Conservation (phyloP, 768 basidiomycete species). For the Cystoderma amianthinum region DNA sequence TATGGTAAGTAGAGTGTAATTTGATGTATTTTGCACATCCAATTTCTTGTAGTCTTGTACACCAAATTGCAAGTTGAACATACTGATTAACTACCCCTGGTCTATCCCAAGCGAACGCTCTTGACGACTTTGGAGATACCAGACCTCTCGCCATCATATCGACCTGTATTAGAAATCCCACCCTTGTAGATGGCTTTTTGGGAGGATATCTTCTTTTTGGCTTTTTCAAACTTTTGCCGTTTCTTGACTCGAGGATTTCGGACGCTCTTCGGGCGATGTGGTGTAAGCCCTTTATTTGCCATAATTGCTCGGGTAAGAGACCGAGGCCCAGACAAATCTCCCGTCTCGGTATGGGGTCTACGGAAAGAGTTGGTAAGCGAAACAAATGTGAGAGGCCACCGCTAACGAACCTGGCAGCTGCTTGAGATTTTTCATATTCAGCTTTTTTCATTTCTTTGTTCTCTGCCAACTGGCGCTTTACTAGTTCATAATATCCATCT, state of each 20-base stretch:
- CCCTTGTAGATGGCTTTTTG: conserved; percentile 94
- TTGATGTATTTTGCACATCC: not conserved
- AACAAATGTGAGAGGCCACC: not conserved
- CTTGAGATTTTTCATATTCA: conserved; percentile 65
- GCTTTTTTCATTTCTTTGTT: conserved; percentile 76
- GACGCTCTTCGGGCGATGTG: conserved; percentile 79
- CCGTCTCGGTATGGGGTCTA: conserved; percentile 24
- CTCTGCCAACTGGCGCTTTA: conserved; percentile 65
- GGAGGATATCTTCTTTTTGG: conserved; percentile 85
- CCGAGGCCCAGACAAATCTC: conserved; percentile 61
- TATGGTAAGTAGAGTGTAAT: not conserved
- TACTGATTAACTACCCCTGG: too few species aligned
- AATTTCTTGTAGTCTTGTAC: too few species aligned
- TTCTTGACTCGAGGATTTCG: conserved; percentile 99
- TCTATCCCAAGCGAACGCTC: conserved; percentile 62
- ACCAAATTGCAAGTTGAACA: too few species aligned
- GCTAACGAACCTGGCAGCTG: conserved; percentile 46
- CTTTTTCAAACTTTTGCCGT: conserved; percentile 86
- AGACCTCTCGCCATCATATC: conserved; percentile 86
- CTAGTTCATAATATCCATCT: conserved; percentile 87
- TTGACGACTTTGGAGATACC: conserved; percentile 92
- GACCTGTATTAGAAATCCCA: conserved; percentile 60
- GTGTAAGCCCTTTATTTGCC: conserved; percentile 92
- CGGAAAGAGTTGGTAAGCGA: not conserved
- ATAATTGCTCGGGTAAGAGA: conserved; percentile 87